Conservation (phyloP, 169 alveolate species). For the Perkinsus chesapeaki region DNA sequence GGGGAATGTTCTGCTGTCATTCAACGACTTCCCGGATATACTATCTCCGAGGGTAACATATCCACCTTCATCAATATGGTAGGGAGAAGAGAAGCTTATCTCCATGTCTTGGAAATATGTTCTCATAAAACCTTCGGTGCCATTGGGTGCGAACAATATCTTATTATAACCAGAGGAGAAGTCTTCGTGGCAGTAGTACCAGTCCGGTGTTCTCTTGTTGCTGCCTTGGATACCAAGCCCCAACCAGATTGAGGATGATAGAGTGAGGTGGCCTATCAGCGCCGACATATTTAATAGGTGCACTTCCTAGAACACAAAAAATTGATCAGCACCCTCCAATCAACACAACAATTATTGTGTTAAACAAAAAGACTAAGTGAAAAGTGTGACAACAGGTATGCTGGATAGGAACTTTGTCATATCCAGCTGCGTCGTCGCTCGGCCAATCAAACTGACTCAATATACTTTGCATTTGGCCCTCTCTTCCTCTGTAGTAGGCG, state of each 20-base stretch:
- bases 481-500: background rate
- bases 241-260: background rate
- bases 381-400: too few relatives aligned
- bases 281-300: too few relatives aligned
- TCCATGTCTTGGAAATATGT: background rate
- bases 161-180: background rate
- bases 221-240: background rate
- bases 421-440: too few relatives aligned
- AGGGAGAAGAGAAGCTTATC: background rate
- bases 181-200: background rate
- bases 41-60: background rate
- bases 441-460: too few relatives aligned
- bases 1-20: background rate
- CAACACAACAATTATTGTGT: too few relatives aligned
- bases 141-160: background rate
- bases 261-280: too few relatives aligned
- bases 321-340: too few relatives aligned
- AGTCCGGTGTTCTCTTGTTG: too few relatives aligned
- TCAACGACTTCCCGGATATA: background rate
- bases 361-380: too few relatives aligned
- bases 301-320: too few relatives aligned
- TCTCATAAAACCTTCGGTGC: background rate
- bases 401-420: background rate
- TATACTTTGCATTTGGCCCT: background rate
- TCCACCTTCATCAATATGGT: background rate